Base-by-base conservation (phyloP, 2,329 filamentous ascomycete species). In the Aureobasidium leucospermi region DNA sequence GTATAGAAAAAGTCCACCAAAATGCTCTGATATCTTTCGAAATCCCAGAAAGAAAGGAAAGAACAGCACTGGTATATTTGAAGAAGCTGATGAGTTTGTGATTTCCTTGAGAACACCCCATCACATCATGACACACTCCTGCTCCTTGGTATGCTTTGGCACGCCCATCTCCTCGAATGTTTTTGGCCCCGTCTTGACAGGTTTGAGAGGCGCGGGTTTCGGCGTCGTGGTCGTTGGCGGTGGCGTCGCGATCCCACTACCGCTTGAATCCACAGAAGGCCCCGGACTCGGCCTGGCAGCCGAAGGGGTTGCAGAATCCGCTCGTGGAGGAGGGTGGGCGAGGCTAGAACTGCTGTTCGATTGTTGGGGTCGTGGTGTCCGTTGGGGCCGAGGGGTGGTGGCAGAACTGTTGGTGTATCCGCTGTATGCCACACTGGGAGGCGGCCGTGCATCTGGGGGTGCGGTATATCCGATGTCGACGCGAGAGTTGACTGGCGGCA, bases 131-230 rank as follows among this genome's bases (percentile, higher is more conserved):
- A 96, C 92, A 78, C 93, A 99, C 75, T 97, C 92, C 65, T 84
- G 83, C n/a, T 96, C 89, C 63, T 86, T 82, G 74, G 94, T 92
- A 49, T 81, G 85, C 67, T 86, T 82, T 6, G 91, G 90, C 67
- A 99, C 93, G 41, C 94, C 94, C 94, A 99, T 99, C 71, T 95
- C 92, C 71, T 96, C 93, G 72, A 99, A 99, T 0, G 94, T 97
- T 67, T 94, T 90, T 1, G 94, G 93, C 10, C 93, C 94, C 70
- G 91, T 89, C 19, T 60, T 59, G 6, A 47, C 11, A 7, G 63
- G 60, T 19, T 57, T 57, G 4, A 42, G 39, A n/a, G 53, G 31
- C 2, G 38, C 45, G 3, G 55, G 61, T 34, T 41, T 42, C 16
- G 15, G 19, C 43, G 13, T 29, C 8, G 48, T n/a, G 32, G 28